Base-by-base conservation (phyloP, 139 green algal genomes). In the Astrephomene gubernaculifera region DNA sequence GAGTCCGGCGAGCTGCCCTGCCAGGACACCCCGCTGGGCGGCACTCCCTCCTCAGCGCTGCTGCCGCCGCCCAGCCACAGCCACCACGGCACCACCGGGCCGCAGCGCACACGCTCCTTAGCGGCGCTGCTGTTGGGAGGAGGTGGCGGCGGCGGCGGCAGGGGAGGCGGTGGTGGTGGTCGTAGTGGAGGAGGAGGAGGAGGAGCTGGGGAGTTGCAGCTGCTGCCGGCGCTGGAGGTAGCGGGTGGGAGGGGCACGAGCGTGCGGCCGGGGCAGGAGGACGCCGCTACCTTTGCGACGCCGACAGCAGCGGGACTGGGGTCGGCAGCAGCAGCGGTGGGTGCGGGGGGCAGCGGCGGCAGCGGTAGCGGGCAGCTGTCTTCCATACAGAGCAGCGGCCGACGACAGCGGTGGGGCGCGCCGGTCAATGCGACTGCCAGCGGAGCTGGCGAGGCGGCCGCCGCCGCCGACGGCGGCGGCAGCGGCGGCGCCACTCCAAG, bases 1-100 rank as follows among this genome's bases (percentile, higher is more conserved):
- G 78, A 84, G 22, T 84, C 78, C 1, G 78, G 78, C 2, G 78
- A 84, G 63, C 78, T 84, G 21, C 63, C 78, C 61, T 49, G 25
- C 21, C 10, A 54, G 43, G 78, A 74, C 43, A 71, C 43, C 1
- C 63, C 57, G 1, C 14, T 61, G 17, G 76, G 76, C n/a, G 41
- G 60, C 60, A 83, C 76, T n/a, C 76, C 76, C n/a, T 73, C 31
- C 7, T 83, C 76, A 9, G 60, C 35, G 53, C 70, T 78, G 43
- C 70, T 43, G 60, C 54, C 74, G 22, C 57, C n/a, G 38, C 4
- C 29, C 29, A 4, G 69, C 69, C 7, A 9, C n/a, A 6, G 43
- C 44, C n/a, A n/a, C 9, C 43, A 44, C 33, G 64, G 64, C 64
- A 8, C 71, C 5, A 14, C 44, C 12, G 43, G n/a, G 2, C 71